Evolutionary conservation across 345 rosid genomes (phyloP).

Genomic region (Angophora floribunda): DNA sequence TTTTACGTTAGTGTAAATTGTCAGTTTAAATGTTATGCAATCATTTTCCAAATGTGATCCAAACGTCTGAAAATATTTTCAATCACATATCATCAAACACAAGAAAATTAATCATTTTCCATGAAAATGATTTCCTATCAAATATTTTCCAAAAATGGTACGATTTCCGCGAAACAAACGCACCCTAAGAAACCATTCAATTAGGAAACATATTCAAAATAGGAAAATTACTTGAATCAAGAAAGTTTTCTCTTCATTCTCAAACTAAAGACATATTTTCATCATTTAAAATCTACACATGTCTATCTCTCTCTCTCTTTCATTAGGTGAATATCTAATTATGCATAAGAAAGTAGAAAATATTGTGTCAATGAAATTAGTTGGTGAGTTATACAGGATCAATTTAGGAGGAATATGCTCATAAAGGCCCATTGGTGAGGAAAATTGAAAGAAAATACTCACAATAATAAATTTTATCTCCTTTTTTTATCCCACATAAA

Average conservation of each 20-base stretch:
- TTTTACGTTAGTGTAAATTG: no score
- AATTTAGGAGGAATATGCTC: background rate
- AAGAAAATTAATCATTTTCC: no score
- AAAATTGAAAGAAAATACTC: background rate
- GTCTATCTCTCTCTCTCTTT: background rate
- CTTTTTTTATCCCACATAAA: fast-evolving
- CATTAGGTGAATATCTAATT: background rate
- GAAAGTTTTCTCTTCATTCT: background rate
- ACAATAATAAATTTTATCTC: background rate
- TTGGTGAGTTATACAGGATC: background rate
- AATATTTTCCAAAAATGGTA: no score
- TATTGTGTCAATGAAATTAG: no score
- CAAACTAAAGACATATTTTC: background rate
- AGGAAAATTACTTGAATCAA: background rate
- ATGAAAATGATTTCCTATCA: no score
- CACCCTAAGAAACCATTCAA: no score
- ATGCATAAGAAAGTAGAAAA: background rate
- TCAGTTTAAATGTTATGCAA: no score
- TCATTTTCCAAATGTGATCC: no score
- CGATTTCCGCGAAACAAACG: no score
- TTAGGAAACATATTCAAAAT: no score
- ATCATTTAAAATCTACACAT: background rate
- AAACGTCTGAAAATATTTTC: no score
- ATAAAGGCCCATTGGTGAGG: background rate
- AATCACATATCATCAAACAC: no score